These are phyloP conservation scores for Aegilops umbellulata DNA, from an alignment of 176 grass and related monocot genomes.

Conservation along the genomic window DNA sequence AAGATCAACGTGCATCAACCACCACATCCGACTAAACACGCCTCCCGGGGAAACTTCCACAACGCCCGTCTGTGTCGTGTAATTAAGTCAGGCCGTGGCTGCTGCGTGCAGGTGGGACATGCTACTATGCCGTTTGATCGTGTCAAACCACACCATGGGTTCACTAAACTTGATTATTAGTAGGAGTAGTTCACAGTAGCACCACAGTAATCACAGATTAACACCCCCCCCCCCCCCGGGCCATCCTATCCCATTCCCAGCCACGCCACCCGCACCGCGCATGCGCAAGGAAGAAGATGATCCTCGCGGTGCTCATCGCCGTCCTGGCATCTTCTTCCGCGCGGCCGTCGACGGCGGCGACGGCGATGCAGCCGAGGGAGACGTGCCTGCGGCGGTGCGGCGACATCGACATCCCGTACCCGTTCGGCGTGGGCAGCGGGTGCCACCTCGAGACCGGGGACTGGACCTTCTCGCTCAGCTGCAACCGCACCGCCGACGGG, in stretches of 20 bases:
- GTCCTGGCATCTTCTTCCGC: not conserved
- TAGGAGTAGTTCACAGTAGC: no score
- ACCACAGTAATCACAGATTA: not conserved
- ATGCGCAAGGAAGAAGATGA: not conserved
- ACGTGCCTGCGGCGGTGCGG: constrained; percentile 53
- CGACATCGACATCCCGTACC: constrained; percentile 63
- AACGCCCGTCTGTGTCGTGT: not conserved
- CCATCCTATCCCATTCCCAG: not conserved
- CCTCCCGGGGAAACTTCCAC: not conserved
- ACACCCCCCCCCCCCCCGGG: not conserved
- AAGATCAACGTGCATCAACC: constrained; percentile 40
- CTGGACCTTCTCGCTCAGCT: constrained; percentile 51
- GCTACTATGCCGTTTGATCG: not conserved
- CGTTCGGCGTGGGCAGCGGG: constrained; percentile 60
- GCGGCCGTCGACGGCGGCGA: not conserved
- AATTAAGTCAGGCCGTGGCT: constrained; percentile 4
- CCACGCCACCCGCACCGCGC: not conserved
- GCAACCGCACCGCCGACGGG: constrained; percentile 15
- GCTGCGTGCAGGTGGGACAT: not conserved
- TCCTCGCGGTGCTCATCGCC: not conserved
- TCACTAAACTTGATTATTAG: constrained; percentile 17
- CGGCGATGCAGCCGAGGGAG: constrained; percentile 28
- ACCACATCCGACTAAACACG: constrained; percentile 10
- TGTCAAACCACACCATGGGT: not conserved
- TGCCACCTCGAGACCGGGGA: constrained; percentile 56